These are phyloP conservation scores for Leishmania tarentolae DNA, from an alignment of 208 protist genomes.

Conservation along the genomic window DNA sequence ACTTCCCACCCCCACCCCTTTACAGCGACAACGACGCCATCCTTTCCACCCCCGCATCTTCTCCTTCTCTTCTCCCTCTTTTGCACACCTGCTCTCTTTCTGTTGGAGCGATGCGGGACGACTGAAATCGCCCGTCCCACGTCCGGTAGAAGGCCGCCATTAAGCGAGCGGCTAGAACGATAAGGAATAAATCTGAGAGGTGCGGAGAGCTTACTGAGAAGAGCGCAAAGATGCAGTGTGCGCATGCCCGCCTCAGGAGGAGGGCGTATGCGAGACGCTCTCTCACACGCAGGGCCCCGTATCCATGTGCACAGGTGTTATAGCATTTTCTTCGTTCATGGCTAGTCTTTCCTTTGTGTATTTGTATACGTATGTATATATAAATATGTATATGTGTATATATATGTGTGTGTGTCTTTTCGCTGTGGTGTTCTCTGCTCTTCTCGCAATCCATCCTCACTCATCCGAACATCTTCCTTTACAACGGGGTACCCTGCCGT, in stretches of 20 bases:
- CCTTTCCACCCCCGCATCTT: too few relatives aligned
- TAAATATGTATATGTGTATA: slow-evolving; percentile 10
- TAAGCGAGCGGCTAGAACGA: background rate
- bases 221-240: background rate
- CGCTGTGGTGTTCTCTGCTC: background rate
- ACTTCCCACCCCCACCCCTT: too few relatives aligned
- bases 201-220: background rate
- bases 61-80: background rate
- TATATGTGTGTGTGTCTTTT: background rate
- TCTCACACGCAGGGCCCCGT: background rate
- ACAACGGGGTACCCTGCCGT: too few relatives aligned
- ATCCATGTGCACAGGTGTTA: background rate
- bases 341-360: background rate
- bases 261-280: background rate
- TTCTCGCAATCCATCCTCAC: too few relatives aligned
- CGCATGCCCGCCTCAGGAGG: background rate
- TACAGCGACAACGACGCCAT: background rate
- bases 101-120: background rate
- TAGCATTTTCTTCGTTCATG: background rate
- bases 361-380: slow-evolving; percentile 2
- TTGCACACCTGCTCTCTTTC: background rate
- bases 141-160: background rate
- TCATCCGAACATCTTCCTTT: too few relatives aligned
- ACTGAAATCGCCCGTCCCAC: background rate
- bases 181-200: background rate